Evolutionary conservation across 1,139 yeast species (phyloP), one percentile per base, ranked within the genome.

Genomic region (Pneumocystis wakefieldiae): DNA sequence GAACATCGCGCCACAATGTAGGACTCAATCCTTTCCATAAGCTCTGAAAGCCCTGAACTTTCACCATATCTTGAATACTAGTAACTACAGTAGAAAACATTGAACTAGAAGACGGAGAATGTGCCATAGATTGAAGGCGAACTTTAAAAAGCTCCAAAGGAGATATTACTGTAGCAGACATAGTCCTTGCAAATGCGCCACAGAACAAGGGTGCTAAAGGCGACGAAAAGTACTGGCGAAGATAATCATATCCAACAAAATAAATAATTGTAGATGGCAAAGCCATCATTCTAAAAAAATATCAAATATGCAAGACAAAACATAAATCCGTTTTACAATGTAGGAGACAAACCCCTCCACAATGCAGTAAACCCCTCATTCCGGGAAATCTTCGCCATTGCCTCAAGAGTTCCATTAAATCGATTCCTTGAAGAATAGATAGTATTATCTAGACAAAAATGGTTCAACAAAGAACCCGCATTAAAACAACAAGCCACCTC

Each of bases 1-100:
- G 99, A 0, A 91, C 97, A 72, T 92, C 99, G 73, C 99, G 79
- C 96, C 96, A 91, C 32, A 92, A 77, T 0, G 98, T 92, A 61
- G 92, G 79, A 59, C 86, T 83, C 42, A 94, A 76, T 0, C 99
- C 99, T 64, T 85, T 84, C 79, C 90, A 92, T 17, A 92, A 73
- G 0, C 91, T 80, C 0, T 76, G 72, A 1, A 81, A 66, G 0
- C 97, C 96, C n/a, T 81, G 78, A 1, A 73, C 69, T 57, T 75
- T 73, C 1, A 89, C 77, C 71, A 85, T 83, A 3, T 74, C 73
- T 62, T 74, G 72, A 38, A 89, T 80, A 62, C 90, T 95, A 17
- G 73, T 73, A 15, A 62, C 60, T n/a, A 62, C 62, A 12, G 62
- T 63, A 24, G 36, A 59, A 36, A 65, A 64, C 28, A 63, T 57